These are phyloP conservation scores for Didymella segeticola DNA, from an alignment of 2,329 filamentous ascomycete genomes.

Conservation along the genomic window DNA sequence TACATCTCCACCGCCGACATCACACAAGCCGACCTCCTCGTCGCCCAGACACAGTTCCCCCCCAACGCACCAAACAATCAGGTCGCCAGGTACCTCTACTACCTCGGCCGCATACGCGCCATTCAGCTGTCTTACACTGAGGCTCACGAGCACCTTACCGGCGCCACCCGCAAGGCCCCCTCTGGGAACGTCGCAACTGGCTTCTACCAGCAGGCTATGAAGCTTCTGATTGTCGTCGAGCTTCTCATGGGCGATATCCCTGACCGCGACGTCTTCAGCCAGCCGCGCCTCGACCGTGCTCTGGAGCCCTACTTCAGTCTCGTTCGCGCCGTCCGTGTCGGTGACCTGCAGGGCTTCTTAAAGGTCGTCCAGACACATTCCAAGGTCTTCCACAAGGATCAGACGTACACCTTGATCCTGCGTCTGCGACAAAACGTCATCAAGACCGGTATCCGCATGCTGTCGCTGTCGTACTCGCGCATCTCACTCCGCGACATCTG, in stretches of 20 bases:
- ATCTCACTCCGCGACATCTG: slow-evolving; percentile 98
- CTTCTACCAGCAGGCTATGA: slow-evolving; percentile 95
- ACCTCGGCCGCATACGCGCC: slow-evolving; percentile 92
- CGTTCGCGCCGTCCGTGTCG: slow-evolving; percentile 94
- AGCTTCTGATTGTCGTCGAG: slow-evolving; percentile 95
- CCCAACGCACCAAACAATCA: slow-evolving; percentile 96
- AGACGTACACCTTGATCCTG: slow-evolving; percentile 93
- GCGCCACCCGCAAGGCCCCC: slow-evolving; percentile 93
- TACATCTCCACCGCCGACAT: slow-evolving; percentile 97
- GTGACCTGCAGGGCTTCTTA: slow-evolving; percentile 92
- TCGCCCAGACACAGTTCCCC: slow-evolving; percentile 95
- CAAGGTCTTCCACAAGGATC: slow-evolving; percentile 87
- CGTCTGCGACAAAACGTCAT: slow-evolving; percentile 98
- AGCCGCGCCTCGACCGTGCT: slow-evolving; percentile 82
- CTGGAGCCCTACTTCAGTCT: slow-evolving; percentile 93
- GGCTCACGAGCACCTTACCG: slow-evolving; percentile 90
- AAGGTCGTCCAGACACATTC: slow-evolving; percentile 82
- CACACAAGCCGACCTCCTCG: slow-evolving; percentile 91
- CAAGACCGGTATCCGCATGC: slow-evolving; percentile 99
- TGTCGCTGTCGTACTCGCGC: slow-evolving; percentile 96
- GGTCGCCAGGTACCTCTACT: slow-evolving; percentile 96
- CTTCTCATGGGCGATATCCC: slow-evolving; percentile 98
- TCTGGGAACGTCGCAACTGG: slow-evolving; percentile 87
- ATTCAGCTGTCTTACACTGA: slow-evolving; percentile 98
- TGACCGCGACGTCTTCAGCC: slow-evolving; percentile 91